phyloP scores from a whole-genome alignment of 352 stramenopile genomes.

The Globisporangium cystogenes region DNA sequence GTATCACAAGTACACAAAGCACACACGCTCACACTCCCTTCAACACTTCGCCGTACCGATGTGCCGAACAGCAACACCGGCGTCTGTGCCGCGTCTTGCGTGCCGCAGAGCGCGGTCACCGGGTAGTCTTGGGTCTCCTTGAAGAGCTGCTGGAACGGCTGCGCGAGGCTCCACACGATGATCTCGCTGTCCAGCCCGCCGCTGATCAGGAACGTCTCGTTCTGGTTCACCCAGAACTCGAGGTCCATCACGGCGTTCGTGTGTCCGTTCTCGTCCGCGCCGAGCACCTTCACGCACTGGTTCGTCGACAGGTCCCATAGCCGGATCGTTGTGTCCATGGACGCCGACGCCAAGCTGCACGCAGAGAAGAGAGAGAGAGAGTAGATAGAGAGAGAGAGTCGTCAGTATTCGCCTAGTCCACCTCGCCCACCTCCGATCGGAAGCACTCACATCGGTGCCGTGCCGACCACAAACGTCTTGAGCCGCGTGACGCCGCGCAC shows the following conservation, averaged over 20 bases:
- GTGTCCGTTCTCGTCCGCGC: slow-evolving; percentile 60
- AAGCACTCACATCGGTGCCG: slow-evolving; percentile 38
- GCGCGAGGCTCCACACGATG: slow-evolving; percentile 77
- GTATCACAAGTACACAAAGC: background rate
- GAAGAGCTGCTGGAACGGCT: slow-evolving; percentile 76
- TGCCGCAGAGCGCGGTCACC: slow-evolving; percentile 69
- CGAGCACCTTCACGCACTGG: slow-evolving; percentile 77
- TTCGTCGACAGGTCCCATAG: slow-evolving; percentile 82
- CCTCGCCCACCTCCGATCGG: background rate
- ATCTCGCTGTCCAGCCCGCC: slow-evolving; percentile 75
- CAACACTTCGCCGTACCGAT: slow-evolving; percentile 34
- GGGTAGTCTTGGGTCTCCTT: slow-evolving; percentile 76
- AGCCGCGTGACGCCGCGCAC: slow-evolving; percentile 74
- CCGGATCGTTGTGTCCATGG: slow-evolving; percentile 76
- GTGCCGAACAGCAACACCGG: slow-evolving; percentile 78
- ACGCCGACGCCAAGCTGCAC: slow-evolving; percentile 61
- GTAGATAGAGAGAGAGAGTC: too few species aligned
- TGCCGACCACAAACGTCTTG: slow-evolving; percentile 74
- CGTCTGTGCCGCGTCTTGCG: slow-evolving; percentile 52
- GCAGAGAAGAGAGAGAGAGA: too few species aligned
- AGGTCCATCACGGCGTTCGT: slow-evolving; percentile 83
- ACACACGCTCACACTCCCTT: slow-evolving; percentile 1
- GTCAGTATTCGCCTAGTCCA: too few species aligned
- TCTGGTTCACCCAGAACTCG: slow-evolving; percentile 83
- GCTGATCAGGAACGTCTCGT: slow-evolving; percentile 85